These are phyloP conservation scores for Collybiopsis luxurians DNA, from an alignment of 768 basidiomycete genomes.

Conservation along the genomic window DNA sequence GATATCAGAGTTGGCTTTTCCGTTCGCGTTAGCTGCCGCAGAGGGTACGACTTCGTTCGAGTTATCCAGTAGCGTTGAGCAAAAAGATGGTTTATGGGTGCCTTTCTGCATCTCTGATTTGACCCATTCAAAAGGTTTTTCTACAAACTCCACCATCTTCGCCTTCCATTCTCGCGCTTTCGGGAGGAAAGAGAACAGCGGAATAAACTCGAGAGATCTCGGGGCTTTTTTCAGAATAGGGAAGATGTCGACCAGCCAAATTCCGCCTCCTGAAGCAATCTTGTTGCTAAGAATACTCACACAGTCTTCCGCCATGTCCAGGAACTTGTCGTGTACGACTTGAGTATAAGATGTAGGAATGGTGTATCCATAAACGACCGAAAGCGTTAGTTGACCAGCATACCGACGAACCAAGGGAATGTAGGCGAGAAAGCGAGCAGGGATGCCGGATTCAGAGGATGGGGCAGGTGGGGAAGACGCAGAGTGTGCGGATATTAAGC, in stretches of 20 bases:
- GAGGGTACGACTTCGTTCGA: slow-evolving; percentile 16
- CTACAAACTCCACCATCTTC: slow-evolving; percentile 61
- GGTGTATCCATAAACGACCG: slow-evolving; percentile 64
- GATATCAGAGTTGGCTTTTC: slow-evolving; percentile 5
- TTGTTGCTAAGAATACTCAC: slow-evolving; percentile 38
- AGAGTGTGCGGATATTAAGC: slow-evolving; percentile 39
- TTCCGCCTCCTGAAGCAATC: slow-evolving; percentile 41
- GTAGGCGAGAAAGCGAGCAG: slow-evolving; percentile 10
- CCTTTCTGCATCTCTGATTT: slow-evolving; percentile 51
- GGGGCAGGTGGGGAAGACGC: background rate
- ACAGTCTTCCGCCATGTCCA: slow-evolving; percentile 40
- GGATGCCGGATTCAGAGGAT: slow-evolving; percentile 20
- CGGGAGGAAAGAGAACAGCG: slow-evolving; percentile 63
- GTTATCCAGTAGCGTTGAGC: slow-evolving; percentile 24
- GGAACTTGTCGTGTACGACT: slow-evolving; percentile 35
- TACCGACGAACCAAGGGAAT: slow-evolving; percentile 44
- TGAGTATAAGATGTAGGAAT: slow-evolving; percentile 15
- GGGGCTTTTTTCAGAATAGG: slow-evolving; percentile 57
- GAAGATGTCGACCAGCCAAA: slow-evolving; percentile 49
- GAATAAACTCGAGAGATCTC: slow-evolving; percentile 44
- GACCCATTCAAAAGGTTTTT: slow-evolving; percentile 58
- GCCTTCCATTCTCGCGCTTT: slow-evolving; percentile 62
- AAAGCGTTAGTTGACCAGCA: slow-evolving; percentile 53
- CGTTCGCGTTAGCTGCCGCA: background rate
- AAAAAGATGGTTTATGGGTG: slow-evolving; percentile 37